Conservation (phyloP, 768 basidiomycete genomes). For the Macrolepiota fuliginosa region DNA sequence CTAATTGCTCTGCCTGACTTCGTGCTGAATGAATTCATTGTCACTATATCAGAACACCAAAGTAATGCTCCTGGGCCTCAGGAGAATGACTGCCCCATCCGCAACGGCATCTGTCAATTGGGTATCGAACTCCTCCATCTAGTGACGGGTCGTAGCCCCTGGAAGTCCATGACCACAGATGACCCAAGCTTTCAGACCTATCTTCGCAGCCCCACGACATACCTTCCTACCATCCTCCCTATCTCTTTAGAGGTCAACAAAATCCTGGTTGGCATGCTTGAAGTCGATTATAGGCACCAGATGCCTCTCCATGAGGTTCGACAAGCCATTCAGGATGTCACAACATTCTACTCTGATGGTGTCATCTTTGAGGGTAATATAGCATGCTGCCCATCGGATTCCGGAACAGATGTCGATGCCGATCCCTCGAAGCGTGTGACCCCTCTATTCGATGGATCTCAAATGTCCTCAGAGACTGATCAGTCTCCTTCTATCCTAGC, state of each 20-base stretch:
- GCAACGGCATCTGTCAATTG: conserved; percentile 96
- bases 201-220: conserved; percentile 72
- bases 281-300: conserved; percentile 45
- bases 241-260: conserved; percentile 75
- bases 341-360: conserved; percentile 68
- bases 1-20: background rate
- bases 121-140: conserved; percentile 97
- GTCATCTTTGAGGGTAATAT: conserved; percentile 75
- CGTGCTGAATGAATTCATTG: conserved; percentile 13
- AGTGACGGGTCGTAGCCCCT: conserved; percentile 95
- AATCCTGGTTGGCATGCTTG: conserved; percentile 75
- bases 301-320: conserved; percentile 51
- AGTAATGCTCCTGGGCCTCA: conserved; percentile 73
- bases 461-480: too few species aligned
- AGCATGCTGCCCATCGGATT: conserved; percentile 74
- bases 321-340: conserved; percentile 48
- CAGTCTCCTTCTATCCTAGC: too few species aligned
- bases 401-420: conserved; percentile 67
- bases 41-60: conserved; percentile 71
- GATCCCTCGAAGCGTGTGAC: conserved; percentile 47
- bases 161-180: conserved; percentile 86
- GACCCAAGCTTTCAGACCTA: conserved; percentile 96
- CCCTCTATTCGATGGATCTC: too few species aligned
- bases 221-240: conserved; percentile 88
- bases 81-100: conserved; percentile 79